Conservation (phyloP, 2,329 filamentous ascomycete genomes). For the Curvularia verruculosa region DNA sequence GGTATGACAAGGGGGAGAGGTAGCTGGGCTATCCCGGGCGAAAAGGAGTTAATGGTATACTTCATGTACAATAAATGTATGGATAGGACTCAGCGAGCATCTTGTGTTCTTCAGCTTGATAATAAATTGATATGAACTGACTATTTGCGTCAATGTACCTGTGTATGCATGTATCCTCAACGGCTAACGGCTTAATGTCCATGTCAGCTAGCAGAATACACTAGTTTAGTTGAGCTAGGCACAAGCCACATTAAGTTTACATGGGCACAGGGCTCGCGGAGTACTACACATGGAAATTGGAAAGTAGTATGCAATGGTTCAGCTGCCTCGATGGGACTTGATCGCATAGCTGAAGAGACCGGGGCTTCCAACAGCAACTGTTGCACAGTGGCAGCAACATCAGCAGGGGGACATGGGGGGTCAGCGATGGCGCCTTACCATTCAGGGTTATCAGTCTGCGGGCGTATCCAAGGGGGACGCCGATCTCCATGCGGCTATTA, state of each 20-base stretch:
- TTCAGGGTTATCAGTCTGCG: conserved; percentile 3
- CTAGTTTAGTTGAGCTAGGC: not conserved
- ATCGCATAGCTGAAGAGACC: not conserved
- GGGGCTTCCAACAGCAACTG: conserved; percentile 9
- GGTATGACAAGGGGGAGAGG: conserved; percentile 10
- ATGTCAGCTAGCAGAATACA: not conserved
- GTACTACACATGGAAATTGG: not conserved
- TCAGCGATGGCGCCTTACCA: conserved; percentile 13
- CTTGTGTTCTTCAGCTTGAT: not conserved
- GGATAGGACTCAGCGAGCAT: not conserved
- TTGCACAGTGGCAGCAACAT: conserved; percentile 13
- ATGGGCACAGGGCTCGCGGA: not conserved
- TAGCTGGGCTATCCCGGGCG: conserved; percentile 35
- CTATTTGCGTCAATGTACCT: not conserved
- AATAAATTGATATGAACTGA: too few species aligned
- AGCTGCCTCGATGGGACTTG: not conserved
- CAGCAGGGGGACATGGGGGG: conserved; percentile 9
- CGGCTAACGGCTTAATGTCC: not conserved
- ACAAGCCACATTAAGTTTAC: not conserved
- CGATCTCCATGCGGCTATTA: conserved; percentile 4
- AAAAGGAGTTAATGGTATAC: conserved; percentile 5
- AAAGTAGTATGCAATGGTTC: not conserved
- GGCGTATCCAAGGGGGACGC: conserved; percentile 5
- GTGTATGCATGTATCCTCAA: too few species aligned
- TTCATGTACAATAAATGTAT: not conserved